Percentiles rank a stretch among this genome's conserved stretches.
Evolutionary conservation across 2,329 filamentous ascomycete genomes (phyloP).

Genomic region (Arthroderma uncinatum): DNA sequence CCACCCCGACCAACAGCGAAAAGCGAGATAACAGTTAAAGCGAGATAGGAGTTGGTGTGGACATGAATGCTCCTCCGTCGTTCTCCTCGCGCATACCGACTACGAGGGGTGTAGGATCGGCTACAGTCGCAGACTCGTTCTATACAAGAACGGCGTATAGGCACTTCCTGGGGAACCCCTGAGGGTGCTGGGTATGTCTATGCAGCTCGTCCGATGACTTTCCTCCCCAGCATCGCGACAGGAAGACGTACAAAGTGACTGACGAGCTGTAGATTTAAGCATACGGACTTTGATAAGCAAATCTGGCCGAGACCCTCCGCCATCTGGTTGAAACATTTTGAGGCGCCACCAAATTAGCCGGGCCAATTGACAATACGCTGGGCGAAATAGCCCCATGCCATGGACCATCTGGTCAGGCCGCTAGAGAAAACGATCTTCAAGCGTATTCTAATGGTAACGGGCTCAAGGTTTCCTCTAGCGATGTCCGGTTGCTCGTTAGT

Average conservation of each 20-base stretch:
- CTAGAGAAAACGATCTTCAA: background rate
- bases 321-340: background rate
- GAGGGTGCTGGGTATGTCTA: background rate
- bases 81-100: background rate
- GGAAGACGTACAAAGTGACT: background rate
- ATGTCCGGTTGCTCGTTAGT: background rate
- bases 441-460: background rate
- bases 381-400: no score
- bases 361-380: background rate
- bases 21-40: no score
- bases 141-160: background rate
- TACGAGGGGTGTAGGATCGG: background rate
- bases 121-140: background rate
- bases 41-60: background rate
- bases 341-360: background rate
- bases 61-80: background rate
- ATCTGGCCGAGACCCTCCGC: background rate
- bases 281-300: background rate
- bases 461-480: background rate
- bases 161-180: background rate
- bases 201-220: background rate
- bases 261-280: background rate
- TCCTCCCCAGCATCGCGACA: no score
- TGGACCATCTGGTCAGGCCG: no score
- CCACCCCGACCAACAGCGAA: no score